A percentile compares a stretch with the other conserved stretches of the same genome.
Evolutionary conservation across 768 basidiomycete species (phyloP).

Genomic region (Sporobolomyces phaffii): DNA sequence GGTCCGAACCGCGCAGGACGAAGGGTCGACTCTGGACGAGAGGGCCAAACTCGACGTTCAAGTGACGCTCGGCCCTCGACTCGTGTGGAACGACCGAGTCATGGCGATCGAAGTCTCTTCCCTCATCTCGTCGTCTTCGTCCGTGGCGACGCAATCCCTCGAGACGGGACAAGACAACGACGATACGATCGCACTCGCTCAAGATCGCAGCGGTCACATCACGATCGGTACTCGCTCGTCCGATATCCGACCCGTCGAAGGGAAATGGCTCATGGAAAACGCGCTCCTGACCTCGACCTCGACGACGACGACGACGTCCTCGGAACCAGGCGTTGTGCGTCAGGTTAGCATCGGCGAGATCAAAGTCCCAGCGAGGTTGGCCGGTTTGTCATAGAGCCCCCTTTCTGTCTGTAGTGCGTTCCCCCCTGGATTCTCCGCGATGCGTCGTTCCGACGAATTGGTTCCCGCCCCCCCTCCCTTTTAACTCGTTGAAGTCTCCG

Average conservation of each 20-base stretch:
- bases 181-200: slow-evolving; percentile 54
- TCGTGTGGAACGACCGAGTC: slow-evolving; percentile 70
- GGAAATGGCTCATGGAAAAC: slow-evolving; percentile 57
- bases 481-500: no score
- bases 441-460: no score
- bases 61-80: slow-evolving; percentile 45
- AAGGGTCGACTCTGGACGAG: slow-evolving; percentile 48
- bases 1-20: slow-evolving; percentile 40
- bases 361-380: slow-evolving; percentile 43
- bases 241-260: slow-evolving; percentile 62
- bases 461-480: no score
- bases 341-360: slow-evolving; percentile 37
- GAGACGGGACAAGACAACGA: slow-evolving; percentile 48
- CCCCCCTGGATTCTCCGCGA: neutral
- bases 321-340: slow-evolving; percentile 20
- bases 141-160: slow-evolving; percentile 39
- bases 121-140: slow-evolving; percentile 49
- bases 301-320: slow-evolving; percentile 39
- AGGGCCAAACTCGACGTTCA: slow-evolving; percentile 52
- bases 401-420: neutral
- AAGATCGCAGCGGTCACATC: slow-evolving; percentile 61
- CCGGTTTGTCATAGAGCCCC: slow-evolving; percentile 40
- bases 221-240: slow-evolving; percentile 69
- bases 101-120: slow-evolving; percentile 73
- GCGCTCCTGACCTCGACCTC: slow-evolving; percentile 21